Percentiles rank a stretch among this genome's conserved stretches.
These are phyloP conservation scores for Spiraea crenata DNA, from an alignment of 331 rosid species.

Conservation along the genomic window DNA sequence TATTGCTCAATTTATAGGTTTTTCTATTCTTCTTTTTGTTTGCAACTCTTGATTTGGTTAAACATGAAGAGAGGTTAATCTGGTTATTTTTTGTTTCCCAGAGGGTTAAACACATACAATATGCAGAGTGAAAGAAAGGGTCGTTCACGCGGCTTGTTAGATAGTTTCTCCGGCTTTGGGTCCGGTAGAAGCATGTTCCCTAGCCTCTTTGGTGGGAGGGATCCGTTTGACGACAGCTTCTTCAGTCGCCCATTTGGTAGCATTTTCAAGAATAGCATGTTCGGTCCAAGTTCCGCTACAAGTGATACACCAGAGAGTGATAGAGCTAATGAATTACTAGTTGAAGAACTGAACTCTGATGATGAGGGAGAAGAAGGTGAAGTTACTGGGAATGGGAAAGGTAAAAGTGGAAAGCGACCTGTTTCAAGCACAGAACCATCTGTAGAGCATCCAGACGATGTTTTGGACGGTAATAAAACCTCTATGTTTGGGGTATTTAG, in stretches of 20 bases:
- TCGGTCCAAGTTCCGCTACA: constrained; percentile 32
- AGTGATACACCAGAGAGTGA: constrained; percentile 25
- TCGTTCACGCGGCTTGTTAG: constrained; percentile 26
- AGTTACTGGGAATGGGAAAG: constrained; percentile 26
- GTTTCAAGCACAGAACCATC: constrained; percentile 55
- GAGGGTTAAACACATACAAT: constrained; percentile 20
- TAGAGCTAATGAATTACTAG: constrained; percentile 47
- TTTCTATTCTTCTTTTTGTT: background rate
- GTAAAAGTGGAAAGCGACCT: constrained; percentile 16
- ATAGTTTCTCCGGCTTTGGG: constrained; percentile 44
- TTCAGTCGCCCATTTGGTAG: constrained; percentile 51
- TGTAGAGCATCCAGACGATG: constrained; percentile 80
- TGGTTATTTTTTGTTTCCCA: constrained; percentile 3
- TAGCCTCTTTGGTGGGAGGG: constrained; percentile 58
- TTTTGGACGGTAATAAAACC: constrained; percentile 30
- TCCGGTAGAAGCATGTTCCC: constrained; percentile 41
- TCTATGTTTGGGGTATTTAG: background rate
- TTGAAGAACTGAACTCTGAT: constrained; percentile 66
- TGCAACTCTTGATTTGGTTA: background rate
- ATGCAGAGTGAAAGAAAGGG: constrained; percentile 57
- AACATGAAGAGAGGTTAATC: background rate
- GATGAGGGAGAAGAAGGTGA: constrained; percentile 35
- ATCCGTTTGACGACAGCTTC: constrained; percentile 84
- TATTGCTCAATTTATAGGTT: background rate
- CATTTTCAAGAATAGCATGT: constrained; percentile 30